These are phyloP conservation scores for Fragilaria crotonensis DNA, from an alignment of 108 stramenopile genomes.

Conservation along the genomic window DNA sequence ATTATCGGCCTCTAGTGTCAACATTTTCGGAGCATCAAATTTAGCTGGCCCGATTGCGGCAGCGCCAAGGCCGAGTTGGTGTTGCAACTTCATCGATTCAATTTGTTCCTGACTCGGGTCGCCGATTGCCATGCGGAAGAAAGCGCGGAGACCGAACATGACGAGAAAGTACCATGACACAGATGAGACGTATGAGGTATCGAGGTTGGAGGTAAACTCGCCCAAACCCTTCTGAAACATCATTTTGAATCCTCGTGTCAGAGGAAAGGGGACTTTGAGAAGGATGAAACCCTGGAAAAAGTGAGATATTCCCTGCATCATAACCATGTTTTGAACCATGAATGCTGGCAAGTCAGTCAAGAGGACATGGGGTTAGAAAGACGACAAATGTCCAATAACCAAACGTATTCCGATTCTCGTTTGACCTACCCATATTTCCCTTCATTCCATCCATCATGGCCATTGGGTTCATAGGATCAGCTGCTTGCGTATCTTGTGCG, in stretches of 20 bases:
- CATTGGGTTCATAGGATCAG: slow-evolving; percentile 49
- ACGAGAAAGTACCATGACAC: slow-evolving; percentile 96
- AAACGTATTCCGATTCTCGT: no score
- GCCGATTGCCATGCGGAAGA: slow-evolving; percentile 86
- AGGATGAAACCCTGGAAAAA: slow-evolving; percentile 95
- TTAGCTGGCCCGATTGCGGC: slow-evolving; percentile 33
- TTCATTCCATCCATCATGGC: slow-evolving; percentile 79
- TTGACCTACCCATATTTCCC: slow-evolving; percentile 67
- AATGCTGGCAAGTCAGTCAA: slow-evolving; percentile 25
- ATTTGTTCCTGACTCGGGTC: slow-evolving; percentile 68
- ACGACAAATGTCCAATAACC: no score
- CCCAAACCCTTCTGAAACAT: slow-evolving; percentile 97
- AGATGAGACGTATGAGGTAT: slow-evolving; percentile 87
- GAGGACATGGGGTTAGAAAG: no score
- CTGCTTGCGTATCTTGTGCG: slow-evolving; percentile 21
- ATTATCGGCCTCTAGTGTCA: slow-evolving; percentile 75
- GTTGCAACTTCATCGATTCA: slow-evolving; percentile 40
- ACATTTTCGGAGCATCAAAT: slow-evolving; percentile 57
- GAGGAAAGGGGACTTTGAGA: slow-evolving; percentile 90
- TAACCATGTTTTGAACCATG: slow-evolving; percentile 98
- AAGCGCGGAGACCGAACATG: slow-evolving; percentile 92
- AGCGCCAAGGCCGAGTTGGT: slow-evolving; percentile 30
- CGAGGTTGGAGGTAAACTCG: slow-evolving; percentile 77
- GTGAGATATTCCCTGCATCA: slow-evolving; percentile 96
- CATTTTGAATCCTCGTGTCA: slow-evolving; percentile 91